Evolutionary conservation across 2,329 filamentous ascomycete species (phyloP).

Genomic region (Phoma herbarum): DNA sequence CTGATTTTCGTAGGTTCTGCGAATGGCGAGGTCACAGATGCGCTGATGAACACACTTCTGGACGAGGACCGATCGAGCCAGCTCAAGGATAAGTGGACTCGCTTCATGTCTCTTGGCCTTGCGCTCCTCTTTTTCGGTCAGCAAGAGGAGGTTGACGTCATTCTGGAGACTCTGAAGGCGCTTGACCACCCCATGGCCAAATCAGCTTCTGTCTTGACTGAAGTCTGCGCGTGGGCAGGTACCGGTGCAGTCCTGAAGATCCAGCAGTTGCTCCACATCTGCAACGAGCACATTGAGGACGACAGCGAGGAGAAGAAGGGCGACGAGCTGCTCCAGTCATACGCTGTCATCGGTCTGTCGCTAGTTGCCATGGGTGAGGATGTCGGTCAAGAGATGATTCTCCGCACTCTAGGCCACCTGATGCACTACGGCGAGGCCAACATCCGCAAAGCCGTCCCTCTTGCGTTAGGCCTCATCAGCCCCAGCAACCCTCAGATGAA

Average conservation of each 20-base stretch:
- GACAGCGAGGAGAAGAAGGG: conserved; percentile 89
- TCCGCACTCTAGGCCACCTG: conserved; percentile 94
- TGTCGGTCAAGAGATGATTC: conserved; percentile 97
- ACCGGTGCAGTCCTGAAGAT: conserved; percentile 97
- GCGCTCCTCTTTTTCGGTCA: conserved; percentile 94
- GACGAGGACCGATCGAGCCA: conserved; percentile 92
- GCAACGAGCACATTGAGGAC: conserved; percentile 96
- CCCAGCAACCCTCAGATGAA: conserved; percentile 99
- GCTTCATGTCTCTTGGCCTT: conserved; percentile 93
- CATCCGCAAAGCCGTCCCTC: conserved; percentile 92
- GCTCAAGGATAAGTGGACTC: conserved; percentile 97
- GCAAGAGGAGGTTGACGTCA: conserved; percentile 98
- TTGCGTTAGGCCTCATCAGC: conserved; percentile 96
- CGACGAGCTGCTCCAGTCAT: conserved; percentile 93
- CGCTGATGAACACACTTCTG: conserved; percentile 89
- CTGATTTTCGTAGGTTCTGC: conserved; percentile 93
- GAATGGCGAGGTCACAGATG: conserved; percentile 88
- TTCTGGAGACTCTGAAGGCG: conserved; percentile 94
- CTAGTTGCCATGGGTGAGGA: conserved; percentile 98
- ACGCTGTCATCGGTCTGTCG: conserved; percentile 92
- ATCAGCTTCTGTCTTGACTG: conserved; percentile 91
- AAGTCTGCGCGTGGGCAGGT: conserved; percentile 97
- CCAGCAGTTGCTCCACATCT: conserved; percentile 95
- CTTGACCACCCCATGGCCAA: conserved; percentile 97
- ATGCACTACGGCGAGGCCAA: conserved; percentile 99